A percentile compares a stretch with the other conserved stretches of the same genome.
Evolutionary conservation across 2,329 filamentous ascomycete genomes (phyloP).

Genomic region (Thielaviopsis musarum): DNA sequence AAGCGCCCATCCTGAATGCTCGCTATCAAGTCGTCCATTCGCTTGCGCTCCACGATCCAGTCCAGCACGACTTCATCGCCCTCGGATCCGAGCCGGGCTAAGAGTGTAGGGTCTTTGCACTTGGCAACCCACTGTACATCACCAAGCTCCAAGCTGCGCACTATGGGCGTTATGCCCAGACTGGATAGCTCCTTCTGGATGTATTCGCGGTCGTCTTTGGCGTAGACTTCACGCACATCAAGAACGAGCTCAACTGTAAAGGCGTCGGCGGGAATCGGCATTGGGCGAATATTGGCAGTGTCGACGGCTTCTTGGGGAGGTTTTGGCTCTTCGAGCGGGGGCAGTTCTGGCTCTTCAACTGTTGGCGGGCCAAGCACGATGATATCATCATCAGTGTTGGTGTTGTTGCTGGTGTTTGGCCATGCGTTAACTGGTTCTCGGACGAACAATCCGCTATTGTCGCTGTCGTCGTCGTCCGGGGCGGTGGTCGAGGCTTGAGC

Average conservation of each 20-base stretch:
- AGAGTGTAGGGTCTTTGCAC: conserved; percentile 39
- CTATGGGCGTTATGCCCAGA: conserved; percentile 46
- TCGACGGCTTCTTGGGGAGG: neutral
- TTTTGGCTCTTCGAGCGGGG: neutral
- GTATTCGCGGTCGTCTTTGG: conserved; percentile 59
- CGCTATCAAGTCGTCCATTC: conserved; percentile 60
- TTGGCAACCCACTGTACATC: conserved; percentile 70
- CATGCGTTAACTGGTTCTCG: too few relatives aligned
- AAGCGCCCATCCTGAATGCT: conserved; percentile 74
- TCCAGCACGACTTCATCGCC: conserved; percentile 60
- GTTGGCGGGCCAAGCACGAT: neutral
- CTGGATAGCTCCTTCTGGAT: conserved; percentile 56
- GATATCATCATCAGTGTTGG: neutral
- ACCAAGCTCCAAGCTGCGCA: conserved; percentile 53
- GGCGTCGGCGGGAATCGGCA: conserved; percentile 43
- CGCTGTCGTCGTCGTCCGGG: neutral
- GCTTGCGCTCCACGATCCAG: conserved; percentile 67
- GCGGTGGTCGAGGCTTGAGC: too few relatives aligned
- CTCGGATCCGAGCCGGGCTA: conserved; percentile 39
- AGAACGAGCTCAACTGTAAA: conserved; percentile 60
- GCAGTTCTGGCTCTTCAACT: too few relatives aligned
- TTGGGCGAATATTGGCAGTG: conserved; percentile 37
- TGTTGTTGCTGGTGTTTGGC: too few relatives aligned
- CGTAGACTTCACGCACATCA: conserved; percentile 57
- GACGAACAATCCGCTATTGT: neutral